Evolutionary conservation across 371 early-diverging fungal genomes (phyloP).

Genomic region (Paraphysoderma sedebokerense): DNA sequence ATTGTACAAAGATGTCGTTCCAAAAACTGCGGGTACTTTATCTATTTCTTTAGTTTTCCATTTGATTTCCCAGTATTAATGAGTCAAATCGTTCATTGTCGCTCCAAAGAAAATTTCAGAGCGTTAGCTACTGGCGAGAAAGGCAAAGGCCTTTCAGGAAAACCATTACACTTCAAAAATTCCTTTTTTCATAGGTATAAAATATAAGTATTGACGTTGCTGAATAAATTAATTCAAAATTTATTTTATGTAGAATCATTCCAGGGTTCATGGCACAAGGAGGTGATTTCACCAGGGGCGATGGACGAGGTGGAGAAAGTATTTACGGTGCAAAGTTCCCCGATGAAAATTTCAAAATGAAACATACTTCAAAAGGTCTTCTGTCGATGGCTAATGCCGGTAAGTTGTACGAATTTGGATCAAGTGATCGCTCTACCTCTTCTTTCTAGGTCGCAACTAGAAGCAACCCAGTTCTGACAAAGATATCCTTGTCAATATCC

Average conservation of each 20-base stretch:
- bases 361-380: conserved; percentile 23
- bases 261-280: neutral
- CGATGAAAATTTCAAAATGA: conserved; percentile 40
- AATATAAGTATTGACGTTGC: neutral
- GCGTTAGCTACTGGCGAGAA: conserved; percentile 10
- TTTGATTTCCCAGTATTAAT: no score
- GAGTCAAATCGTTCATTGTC: no score
- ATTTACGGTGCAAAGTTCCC: conserved; percentile 24
- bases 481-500: neutral
- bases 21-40: no score
- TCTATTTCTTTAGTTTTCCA: no score
- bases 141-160: conserved; percentile 18
- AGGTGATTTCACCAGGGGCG: conserved; percentile 29
- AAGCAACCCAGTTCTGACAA: no score
- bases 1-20: conserved; percentile 1
- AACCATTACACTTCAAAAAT: conserved; percentile 23
- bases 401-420: conserved; percentile 6
- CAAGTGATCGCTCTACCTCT: neutral
- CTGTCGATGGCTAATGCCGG: conserved; percentile 48
- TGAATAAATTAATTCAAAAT: neutral
- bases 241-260: neutral
- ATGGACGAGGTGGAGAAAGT: conserved; percentile 36
- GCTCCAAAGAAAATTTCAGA: conserved; percentile 26
- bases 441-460: no score
- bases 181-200: neutral